Evolutionary conservation across 2,329 filamentous ascomycete species (phyloP).

Genomic region (Xylaria sp.): DNA sequence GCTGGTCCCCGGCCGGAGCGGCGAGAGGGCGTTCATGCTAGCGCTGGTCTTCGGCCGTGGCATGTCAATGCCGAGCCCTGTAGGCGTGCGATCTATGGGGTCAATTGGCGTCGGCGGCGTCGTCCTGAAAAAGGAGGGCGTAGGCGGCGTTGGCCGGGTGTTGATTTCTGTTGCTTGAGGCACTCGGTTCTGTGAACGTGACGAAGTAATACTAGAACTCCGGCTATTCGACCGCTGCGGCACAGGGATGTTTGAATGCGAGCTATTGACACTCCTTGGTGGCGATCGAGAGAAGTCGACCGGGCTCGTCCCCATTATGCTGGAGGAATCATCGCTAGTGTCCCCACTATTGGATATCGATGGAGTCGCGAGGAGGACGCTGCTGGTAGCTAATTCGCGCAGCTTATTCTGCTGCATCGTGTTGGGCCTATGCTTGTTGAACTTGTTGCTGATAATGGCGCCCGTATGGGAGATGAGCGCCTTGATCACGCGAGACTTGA

Average conservation of each 20-base stretch:
- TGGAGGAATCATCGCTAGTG: slow-evolving; percentile 61
- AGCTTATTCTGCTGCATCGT: slow-evolving; percentile 78
- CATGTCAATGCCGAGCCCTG: slow-evolving; percentile 32
- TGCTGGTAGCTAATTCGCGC: slow-evolving; percentile 81
- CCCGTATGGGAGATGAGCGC: slow-evolving; percentile 94
- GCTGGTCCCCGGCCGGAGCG: slow-evolving; percentile 15
- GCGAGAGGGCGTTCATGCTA: slow-evolving; percentile 24
- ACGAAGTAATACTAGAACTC: slow-evolving; percentile 55
- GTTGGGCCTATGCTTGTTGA: slow-evolving; percentile 83
- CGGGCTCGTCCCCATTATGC: slow-evolving; percentile 54
- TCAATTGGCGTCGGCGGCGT: slow-evolving; percentile 34
- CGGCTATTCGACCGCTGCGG: slow-evolving; percentile 50
- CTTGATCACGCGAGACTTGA: slow-evolving; percentile 94
- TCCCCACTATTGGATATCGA: slow-evolving; percentile 46
- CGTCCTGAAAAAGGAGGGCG: slow-evolving; percentile 39
- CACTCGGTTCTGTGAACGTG: slow-evolving; percentile 42
- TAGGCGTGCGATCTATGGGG: slow-evolving; percentile 24
- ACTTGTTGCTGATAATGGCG: slow-evolving; percentile 96
- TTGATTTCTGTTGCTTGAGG: slow-evolving; percentile 24
- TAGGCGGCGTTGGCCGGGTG: slow-evolving; percentile 28
- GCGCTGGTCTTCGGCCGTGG: slow-evolving; percentile 34
- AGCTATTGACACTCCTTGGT: slow-evolving; percentile 54
- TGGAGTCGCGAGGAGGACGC: slow-evolving; percentile 61
- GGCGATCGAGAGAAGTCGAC: slow-evolving; percentile 63
- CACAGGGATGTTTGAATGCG: slow-evolving; percentile 51